A percentile compares a stretch with the other conserved stretches of the same genome.
Conservation (phyloP, 768 basidiomycete genomes). For the Lentinula sp. region DNA sequence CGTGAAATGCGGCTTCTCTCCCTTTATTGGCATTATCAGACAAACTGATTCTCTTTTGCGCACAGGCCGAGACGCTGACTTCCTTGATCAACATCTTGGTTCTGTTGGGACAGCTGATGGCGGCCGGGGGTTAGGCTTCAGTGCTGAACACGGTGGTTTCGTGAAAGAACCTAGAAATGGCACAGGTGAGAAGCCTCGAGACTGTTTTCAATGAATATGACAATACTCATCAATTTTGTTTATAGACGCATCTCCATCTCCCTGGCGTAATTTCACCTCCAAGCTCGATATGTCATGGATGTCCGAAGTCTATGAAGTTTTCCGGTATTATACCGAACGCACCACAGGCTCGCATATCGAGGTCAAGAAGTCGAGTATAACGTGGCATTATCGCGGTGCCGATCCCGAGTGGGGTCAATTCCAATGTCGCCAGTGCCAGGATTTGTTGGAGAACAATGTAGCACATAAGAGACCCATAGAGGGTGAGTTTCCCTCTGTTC, state of each 20-base stretch:
- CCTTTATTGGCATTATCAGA: not conserved
- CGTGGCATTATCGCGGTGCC: constrained; percentile 91
- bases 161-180: constrained; percentile 62
- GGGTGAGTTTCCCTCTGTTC: constrained; percentile 33
- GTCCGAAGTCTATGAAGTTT: constrained; percentile 91
- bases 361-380: constrained; percentile 95
- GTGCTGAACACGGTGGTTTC: constrained; percentile 95
- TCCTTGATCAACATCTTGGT: constrained; percentile 89
- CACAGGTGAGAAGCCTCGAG: not conserved
- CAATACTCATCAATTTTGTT: not conserved
- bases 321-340: constrained; percentile 94
- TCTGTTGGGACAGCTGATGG: constrained; percentile 38
- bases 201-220: not conserved
- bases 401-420: constrained; percentile 97
- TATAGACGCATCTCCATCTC: constrained; percentile 1
- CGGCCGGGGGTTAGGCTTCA: constrained; percentile 68
- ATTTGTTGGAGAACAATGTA: constrained; percentile 90
- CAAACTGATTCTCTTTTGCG: not conserved
- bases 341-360: constrained; percentile 97
- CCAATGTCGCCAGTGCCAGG: constrained; percentile 96
- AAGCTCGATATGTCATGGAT: constrained; percentile 97
- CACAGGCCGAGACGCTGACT: constrained; percentile 74
- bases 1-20: not conserved
- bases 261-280: constrained; percentile 88
- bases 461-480: constrained; percentile 93